A percentile compares a stretch with the other conserved stretches of the same genome.
Conservation (phyloP, 116 monocot species). For the Zostera marina region DNA sequence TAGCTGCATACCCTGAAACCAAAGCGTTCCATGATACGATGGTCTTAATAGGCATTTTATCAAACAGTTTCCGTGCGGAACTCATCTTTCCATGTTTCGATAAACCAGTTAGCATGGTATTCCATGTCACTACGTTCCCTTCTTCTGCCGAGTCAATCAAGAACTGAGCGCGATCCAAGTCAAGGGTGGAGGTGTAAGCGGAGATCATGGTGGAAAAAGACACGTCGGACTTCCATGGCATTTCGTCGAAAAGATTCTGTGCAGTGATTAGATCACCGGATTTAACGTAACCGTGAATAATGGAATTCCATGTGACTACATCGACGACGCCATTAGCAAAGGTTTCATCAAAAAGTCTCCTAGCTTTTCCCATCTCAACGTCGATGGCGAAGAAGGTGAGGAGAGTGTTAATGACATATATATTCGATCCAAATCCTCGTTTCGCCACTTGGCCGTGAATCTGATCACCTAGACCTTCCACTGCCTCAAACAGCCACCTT, state of each 20-base stretch:
- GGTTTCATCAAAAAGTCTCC: constrained; percentile 30
- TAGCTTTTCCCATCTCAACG: constrained; percentile 23
- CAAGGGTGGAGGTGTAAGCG: constrained; percentile 28
- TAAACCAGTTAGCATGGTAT: constrained; percentile 28
- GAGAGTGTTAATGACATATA: constrained; percentile 41
- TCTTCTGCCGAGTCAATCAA: constrained; percentile 21
- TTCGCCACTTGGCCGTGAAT: constrained; percentile 23
- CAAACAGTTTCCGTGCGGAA: constrained; percentile 20
- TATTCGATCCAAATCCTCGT: constrained; percentile 28
- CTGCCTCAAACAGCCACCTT: background rate
- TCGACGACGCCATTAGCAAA: constrained; percentile 6
- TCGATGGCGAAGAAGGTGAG: constrained; percentile 35
- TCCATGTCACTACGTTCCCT: constrained; percentile 29
- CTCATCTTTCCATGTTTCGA: constrained; percentile 14
- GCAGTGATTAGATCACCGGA: constrained; percentile 22
- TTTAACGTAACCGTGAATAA: constrained; percentile 57
- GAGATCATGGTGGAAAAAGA: constrained; percentile 54
- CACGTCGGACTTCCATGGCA: constrained; percentile 50
- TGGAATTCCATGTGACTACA: constrained; percentile 60
- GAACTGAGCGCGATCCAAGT: constrained; percentile 32
- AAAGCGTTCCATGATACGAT: constrained; percentile 33
- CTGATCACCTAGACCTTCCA: constrained; percentile 5
- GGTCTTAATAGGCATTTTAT: constrained; percentile 23
- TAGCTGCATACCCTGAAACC: constrained; percentile 23
- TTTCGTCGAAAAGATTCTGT: constrained; percentile 45